Evolutionary conservation across 2,329 filamentous ascomycete genomes (phyloP).

Genomic region (Aspergillaceae sp.): DNA sequence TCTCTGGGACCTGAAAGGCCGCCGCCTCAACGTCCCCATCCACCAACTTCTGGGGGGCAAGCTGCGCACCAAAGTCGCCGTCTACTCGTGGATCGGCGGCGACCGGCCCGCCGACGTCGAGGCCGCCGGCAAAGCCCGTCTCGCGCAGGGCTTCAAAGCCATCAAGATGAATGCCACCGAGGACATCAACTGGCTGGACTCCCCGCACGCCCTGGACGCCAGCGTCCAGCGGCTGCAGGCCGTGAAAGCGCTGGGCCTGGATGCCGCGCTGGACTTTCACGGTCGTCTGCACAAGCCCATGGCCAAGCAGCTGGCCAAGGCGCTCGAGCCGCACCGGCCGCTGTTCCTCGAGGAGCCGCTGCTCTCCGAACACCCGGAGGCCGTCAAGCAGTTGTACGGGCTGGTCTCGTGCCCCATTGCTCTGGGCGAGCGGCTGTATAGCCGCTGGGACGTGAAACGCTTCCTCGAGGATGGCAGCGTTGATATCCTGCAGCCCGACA

Average conservation of each 20-base stretch:
- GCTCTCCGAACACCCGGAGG: slow-evolving; percentile 59
- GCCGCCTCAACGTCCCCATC: slow-evolving; percentile 57
- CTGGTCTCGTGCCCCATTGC: slow-evolving; percentile 58
- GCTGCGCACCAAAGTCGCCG: slow-evolving; percentile 58
- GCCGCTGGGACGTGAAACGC: slow-evolving; percentile 63
- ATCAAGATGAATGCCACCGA: slow-evolving; percentile 75
- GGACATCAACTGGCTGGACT: slow-evolving; percentile 68
- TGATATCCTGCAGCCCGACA: slow-evolving; percentile 66
- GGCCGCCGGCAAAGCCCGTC: slow-evolving; percentile 44
- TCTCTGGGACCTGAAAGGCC: slow-evolving; percentile 67
- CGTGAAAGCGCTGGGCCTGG: slow-evolving; percentile 62
- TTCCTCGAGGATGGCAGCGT: slow-evolving; percentile 61
- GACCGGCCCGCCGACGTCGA: slow-evolving; percentile 62
- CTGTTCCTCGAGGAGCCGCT: slow-evolving; percentile 72
- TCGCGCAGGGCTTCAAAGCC: slow-evolving; percentile 32
- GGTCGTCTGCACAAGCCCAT: slow-evolving; percentile 71
- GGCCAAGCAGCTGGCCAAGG: slow-evolving; percentile 64
- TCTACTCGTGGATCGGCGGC: slow-evolving; percentile 73
- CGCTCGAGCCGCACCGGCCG: slow-evolving; percentile 58
- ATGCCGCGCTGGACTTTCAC: slow-evolving; percentile 70
- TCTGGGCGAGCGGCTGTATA: slow-evolving; percentile 63
- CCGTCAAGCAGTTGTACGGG: slow-evolving; percentile 52
- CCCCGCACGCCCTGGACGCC: slow-evolving; percentile 53
- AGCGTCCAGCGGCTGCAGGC: slow-evolving; percentile 59
- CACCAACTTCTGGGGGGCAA: slow-evolving; percentile 69